Conservation (phyloP, 2,329 filamentous ascomycete species). For the Cercospora berteroae region DNA sequence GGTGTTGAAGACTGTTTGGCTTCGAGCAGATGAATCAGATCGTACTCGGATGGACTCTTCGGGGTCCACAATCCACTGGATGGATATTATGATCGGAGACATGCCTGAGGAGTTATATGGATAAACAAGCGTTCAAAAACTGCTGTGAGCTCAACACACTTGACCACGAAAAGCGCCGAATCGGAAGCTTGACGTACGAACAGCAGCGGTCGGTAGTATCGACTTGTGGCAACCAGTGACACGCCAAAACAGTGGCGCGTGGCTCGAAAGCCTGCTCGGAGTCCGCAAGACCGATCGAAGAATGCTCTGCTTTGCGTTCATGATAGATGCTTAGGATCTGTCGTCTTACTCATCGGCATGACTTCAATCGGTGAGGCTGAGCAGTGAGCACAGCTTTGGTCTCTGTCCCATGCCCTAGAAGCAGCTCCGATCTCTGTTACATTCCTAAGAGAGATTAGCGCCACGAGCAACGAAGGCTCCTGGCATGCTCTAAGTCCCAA, state of each 20-base stretch:
- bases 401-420: neutral
- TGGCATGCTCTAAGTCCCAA: neutral
- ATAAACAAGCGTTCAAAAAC: neutral
- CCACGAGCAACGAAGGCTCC: neutral
- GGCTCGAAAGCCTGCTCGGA: neutral
- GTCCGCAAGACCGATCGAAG: neutral
- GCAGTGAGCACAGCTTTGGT: neutral
- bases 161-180: neutral
- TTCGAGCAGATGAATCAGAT: slow-evolving; percentile 11
- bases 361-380: neutral
- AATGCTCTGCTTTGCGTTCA: neutral
- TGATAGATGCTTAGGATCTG: neutral
- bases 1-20: slow-evolving; percentile 21
- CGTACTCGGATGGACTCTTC: slow-evolving; percentile 2
- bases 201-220: neutral
- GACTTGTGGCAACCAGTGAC: neutral
- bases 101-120: slow-evolving; percentile 18
- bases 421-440: neutral
- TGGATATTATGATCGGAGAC: slow-evolving; percentile 23
- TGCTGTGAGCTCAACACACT: neutral
- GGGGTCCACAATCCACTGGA: slow-evolving; percentile 16
- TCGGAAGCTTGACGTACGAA: neutral
- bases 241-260: neutral
- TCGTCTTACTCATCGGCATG: neutral
- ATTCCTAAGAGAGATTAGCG: neutral